A percentile compares a stretch with the other conserved stretches of the same genome.
Evolutionary conservation across 1,284 basidiomycete genomes (phyloP).

Genomic region (Cutaneotrichosporon cutaneum): DNA sequence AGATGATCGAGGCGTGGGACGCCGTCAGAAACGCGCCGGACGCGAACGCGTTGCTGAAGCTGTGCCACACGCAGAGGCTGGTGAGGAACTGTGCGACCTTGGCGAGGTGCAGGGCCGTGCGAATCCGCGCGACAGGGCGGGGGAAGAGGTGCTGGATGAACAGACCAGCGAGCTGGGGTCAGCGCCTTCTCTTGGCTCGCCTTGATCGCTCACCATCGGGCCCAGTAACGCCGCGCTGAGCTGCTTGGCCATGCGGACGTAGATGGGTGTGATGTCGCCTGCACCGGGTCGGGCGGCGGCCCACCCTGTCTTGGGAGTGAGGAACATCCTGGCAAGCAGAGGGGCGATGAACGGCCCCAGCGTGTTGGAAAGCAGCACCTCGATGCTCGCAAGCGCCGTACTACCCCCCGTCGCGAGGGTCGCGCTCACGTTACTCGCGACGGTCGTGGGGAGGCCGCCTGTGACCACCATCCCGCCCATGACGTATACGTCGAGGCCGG

Average conservation of each 20-base stretch:
- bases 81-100: constrained; percentile 15
- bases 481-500: constrained; percentile 23
- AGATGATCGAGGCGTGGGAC: constrained; percentile 36
- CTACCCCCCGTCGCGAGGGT: constrained; percentile 44
- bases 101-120: constrained; percentile 1
- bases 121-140: constrained; percentile 2
- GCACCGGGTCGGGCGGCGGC: background rate
- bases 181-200: too few relatives aligned
- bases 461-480: constrained; percentile 23
- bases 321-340: constrained; percentile 19
- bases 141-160: constrained; percentile 13
- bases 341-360: constrained; percentile 34
- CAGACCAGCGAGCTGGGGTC: constrained; percentile 15
- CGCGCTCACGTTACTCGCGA: constrained; percentile 46
- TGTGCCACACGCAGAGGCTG: constrained; percentile 18
- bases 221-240: constrained; percentile 15
- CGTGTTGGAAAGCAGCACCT: constrained; percentile 37
- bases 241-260: constrained; percentile 20
- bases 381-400: constrained; percentile 38
- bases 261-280: constrained; percentile 12
- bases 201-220: constrained; percentile 17
- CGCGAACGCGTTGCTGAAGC: constrained; percentile 46
- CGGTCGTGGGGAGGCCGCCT: constrained; percentile 38
- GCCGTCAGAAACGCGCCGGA: constrained; percentile 37
- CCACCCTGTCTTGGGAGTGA: constrained; percentile 1